Conservation (phyloP, 2,329 filamentous ascomycete species). For the Fusarium heterosporum region DNA sequence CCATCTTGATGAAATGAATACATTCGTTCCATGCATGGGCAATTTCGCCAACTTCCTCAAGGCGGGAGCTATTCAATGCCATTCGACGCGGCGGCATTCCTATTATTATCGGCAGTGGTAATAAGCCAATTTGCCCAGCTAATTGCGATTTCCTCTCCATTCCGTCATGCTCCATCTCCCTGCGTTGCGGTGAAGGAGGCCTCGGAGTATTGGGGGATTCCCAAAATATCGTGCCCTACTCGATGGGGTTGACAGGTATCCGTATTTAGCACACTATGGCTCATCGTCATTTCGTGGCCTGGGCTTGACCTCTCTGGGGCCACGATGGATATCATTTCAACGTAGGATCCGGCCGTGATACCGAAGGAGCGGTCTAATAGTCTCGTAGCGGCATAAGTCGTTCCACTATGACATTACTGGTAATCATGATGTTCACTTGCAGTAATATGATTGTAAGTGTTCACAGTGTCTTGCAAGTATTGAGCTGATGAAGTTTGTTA, state of each 20-base stretch:
- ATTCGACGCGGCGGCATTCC: conserved; percentile 32
- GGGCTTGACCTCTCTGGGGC: conserved; percentile 10
- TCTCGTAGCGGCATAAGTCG: conserved; percentile 4
- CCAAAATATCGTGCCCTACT: conserved; percentile 13
- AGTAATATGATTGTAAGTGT: not conserved
- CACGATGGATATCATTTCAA: conserved; percentile 24
- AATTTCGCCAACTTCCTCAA: conserved; percentile 39
- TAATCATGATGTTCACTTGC: conserved; percentile 6
- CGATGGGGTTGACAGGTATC: conserved; percentile 14
- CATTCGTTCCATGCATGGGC: conserved; percentile 27
- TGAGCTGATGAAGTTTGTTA: not conserved
- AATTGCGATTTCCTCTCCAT: conserved; percentile 41
- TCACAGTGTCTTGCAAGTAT: not conserved
- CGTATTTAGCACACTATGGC: conserved; percentile 30
- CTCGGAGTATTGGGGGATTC: conserved; percentile 23
- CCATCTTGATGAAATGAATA: conserved; percentile 15
- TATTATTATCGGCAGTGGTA: conserved; percentile 32
- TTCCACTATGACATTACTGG: conserved; percentile 14
- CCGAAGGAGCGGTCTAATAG: conserved; percentile 23
- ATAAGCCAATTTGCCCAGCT: conserved; percentile 43
- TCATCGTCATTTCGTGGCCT: conserved; percentile 39
- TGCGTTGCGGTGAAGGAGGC: conserved; percentile 36
- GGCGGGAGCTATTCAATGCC: conserved; percentile 11
- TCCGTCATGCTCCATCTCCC: conserved; percentile 34
- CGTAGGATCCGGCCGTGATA: conserved; percentile 33